Evolutionary conservation across 768 basidiomycete species (phyloP).

Genomic region (Gelatoporia subvermispora): DNA sequence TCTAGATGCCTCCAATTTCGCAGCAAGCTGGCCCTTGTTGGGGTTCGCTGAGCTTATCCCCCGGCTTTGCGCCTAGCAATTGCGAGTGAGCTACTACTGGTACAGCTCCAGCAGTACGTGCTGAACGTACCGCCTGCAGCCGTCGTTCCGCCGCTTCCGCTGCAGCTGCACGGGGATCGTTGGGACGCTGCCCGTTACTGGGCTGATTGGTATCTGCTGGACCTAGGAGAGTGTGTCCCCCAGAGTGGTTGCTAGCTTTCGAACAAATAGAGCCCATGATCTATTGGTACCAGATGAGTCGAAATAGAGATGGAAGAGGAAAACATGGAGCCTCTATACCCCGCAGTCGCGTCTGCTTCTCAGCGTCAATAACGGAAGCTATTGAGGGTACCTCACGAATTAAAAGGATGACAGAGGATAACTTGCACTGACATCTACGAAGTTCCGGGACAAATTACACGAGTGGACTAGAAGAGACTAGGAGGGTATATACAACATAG

Average conservation of each 20-base stretch:
- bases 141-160: constrained; percentile 33
- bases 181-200: constrained; percentile 4
- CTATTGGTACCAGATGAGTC: not conserved
- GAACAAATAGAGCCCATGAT: constrained; percentile 34
- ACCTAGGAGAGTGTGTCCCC: constrained; percentile 26
- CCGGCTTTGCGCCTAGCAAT: constrained; percentile 35
- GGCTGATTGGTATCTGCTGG: constrained; percentile 1
- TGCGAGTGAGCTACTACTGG: constrained; percentile 10
- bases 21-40: constrained; percentile 39
- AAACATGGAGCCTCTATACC: not conserved
- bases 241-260: constrained; percentile 25
- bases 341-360: too few relatives aligned
- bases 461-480: not conserved
- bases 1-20: constrained; percentile 37
- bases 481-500: constrained; percentile 5
- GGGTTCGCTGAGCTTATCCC: constrained; percentile 42
- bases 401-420: too few relatives aligned
- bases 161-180: constrained; percentile 27
- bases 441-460: too few relatives aligned
- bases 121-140: constrained; percentile 25
- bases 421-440: too few relatives aligned
- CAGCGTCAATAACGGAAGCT: too few relatives aligned
- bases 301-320: not conserved
- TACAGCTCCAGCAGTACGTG: not conserved
- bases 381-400: too few relatives aligned